Conservation (phyloP, 2,329 filamentous ascomycete genomes). For the Fusarium palustre region DNA sequence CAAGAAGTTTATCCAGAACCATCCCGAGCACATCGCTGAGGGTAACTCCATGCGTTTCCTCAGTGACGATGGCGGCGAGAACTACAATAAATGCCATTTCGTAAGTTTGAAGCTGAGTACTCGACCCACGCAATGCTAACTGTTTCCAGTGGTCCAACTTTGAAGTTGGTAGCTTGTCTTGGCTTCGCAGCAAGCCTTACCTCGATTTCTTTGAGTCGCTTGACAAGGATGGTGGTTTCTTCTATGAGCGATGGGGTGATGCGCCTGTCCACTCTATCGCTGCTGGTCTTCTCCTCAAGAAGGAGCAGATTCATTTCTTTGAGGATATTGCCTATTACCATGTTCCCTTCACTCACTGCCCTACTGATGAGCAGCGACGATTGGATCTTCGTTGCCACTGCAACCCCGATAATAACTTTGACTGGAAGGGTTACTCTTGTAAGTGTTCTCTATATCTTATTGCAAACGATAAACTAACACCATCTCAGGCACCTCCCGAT, state of each 20-base stretch:
- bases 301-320: constrained; percentile 97
- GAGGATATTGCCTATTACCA: constrained; percentile 99
- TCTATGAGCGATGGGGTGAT: constrained; percentile 98
- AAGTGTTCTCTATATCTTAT: constrained; percentile 53
- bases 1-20: constrained; percentile 91
- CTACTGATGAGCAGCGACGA: constrained; percentile 86
- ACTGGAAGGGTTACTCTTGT: constrained; percentile 99
- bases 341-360: constrained; percentile 97
- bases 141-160: constrained; percentile 93
- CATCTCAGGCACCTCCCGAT: constrained; percentile 73
- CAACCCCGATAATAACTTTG: constrained; percentile 96
- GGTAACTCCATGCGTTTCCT: constrained; percentile 92
- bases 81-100: constrained; percentile 98
- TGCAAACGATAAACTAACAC: constrained; percentile 18
- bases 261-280: constrained; percentile 98
- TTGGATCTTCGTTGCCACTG: constrained; percentile 92
- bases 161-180: constrained; percentile 92
- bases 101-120: constrained; percentile 61
- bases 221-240: constrained; percentile 94
- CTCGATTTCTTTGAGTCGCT: constrained; percentile 90
- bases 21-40: constrained; percentile 87
- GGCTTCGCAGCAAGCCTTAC: constrained; percentile 91
- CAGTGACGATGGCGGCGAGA: constrained; percentile 89
- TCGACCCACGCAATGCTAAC: constrained; percentile 10
- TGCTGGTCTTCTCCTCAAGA: constrained; percentile 85